Evolutionary conservation across 2,329 filamentous ascomycete species (phyloP), one percentile per base, ranked within the genome.

Genomic region (Cordyceps militaris): DNA sequence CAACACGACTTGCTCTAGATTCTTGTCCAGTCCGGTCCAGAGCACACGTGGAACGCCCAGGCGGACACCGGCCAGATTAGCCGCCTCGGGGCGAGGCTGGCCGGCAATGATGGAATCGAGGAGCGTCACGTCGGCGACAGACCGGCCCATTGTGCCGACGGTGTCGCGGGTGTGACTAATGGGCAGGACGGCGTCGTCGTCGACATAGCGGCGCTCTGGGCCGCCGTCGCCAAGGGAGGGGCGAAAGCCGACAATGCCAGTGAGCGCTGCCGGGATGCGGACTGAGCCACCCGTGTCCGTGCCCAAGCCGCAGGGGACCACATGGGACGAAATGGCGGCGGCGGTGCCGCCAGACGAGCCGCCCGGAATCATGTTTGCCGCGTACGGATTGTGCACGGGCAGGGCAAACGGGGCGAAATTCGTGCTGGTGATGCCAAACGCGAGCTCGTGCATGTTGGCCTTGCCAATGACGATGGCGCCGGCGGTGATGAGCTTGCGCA

Each of bases 371-470:
- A 61, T 61, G 36, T 46, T 53, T 13, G 26, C 23, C 32, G 48
- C 50, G 11, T 63, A 58, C 2, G 60, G 60, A 32, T 62, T 63
- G 40, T 62, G 63, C 23, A 63, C 61, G 7, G 61, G 44, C n/a
- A 24, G 53, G 1, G 62, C 62, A 44, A 61, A 63, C 1, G 62
- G 44, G 2, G 62, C 54, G 1, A 62, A 49, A 23, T 61, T 63
- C 1, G 61, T 63, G n/a, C 63, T 62, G 4, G 62, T 61, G 38
- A 63, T 57, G 10, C 63, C 63, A 30, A 63, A 42, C 6, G 57
- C 57, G 32, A 59, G 57, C 44, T 59, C 57, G 46, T 59, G 81
- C 76, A 84, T 84, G 2, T 70, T 85, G 0, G 82, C 83, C 46
- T 76, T 74, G 0, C 82, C 82, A 7, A 71, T 59, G 0, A 71